Evolutionary conservation across 805 yeast genomes (phyloP).

Genomic region (Saccharomycopsis fermentans): DNA sequence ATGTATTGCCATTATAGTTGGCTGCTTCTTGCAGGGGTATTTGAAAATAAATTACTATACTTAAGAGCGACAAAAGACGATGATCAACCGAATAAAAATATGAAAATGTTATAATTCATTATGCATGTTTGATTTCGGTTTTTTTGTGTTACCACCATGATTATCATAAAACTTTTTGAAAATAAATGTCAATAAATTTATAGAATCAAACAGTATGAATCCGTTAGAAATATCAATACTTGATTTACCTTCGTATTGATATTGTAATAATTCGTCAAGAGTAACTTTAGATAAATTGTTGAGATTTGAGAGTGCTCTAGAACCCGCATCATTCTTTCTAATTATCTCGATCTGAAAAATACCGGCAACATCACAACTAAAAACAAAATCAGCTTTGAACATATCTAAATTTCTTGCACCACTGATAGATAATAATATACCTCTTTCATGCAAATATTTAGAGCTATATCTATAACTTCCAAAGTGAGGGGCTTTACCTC

Average conservation of each 20-base stretch:
- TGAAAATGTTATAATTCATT: not conserved
- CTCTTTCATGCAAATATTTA: slow-evolving; percentile 63
- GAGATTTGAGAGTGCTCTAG: not conserved
- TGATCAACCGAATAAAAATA: not conserved
- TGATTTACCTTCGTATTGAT: slow-evolving; percentile 60
- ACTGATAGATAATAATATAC: slow-evolving; percentile 49
- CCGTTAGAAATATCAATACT: slow-evolving; percentile 53
- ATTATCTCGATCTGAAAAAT: slow-evolving; percentile 60
- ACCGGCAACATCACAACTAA: slow-evolving; percentile 67
- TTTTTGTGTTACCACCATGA: slow-evolving; percentile 2
- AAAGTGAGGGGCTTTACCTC: slow-evolving; percentile 59
- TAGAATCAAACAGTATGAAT: slow-evolving; percentile 59
- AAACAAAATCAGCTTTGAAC: slow-evolving; percentile 62
- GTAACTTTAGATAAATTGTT: slow-evolving; percentile 36
- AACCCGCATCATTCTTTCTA: not conserved
- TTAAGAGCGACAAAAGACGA: too few species aligned
- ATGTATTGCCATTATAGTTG: too few species aligned
- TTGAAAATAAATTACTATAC: not conserved
- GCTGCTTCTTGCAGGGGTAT: not conserved
- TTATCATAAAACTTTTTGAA: slow-evolving; percentile 64
- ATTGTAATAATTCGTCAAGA: slow-evolving; percentile 59
- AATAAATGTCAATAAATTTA: slow-evolving; percentile 55
- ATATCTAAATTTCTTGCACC: slow-evolving; percentile 41
- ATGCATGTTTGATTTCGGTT: not conserved
- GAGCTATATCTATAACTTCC: slow-evolving; percentile 74